Evolutionary conservation across 2,329 filamentous ascomycete genomes (phyloP).

Genomic region (Coleophoma eucalyptorum): DNA sequence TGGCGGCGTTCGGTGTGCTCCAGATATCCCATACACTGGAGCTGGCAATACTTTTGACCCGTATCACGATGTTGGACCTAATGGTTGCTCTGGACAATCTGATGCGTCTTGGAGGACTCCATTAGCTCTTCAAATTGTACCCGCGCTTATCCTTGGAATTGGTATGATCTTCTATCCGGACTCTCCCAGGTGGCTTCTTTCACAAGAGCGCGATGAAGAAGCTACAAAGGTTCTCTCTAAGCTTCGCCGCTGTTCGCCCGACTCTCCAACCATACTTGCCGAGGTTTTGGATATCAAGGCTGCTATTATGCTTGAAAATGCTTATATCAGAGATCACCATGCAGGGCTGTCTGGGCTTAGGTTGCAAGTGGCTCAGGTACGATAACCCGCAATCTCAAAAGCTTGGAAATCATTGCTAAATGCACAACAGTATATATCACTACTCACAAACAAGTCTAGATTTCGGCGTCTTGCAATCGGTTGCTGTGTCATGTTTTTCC

Average conservation of each 20-base stretch:
- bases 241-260: slow-evolving; percentile 41
- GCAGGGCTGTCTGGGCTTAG: slow-evolving; percentile 24
- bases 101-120: slow-evolving; percentile 55
- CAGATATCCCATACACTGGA: slow-evolving; percentile 16
- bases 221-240: slow-evolving; percentile 44
- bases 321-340: slow-evolving; percentile 44
- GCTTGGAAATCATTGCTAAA: not conserved
- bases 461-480: slow-evolving; percentile 17
- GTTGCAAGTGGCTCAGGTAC: slow-evolving; percentile 8
- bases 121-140: slow-evolving; percentile 49
- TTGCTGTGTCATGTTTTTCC: slow-evolving; percentile 25
- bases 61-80: slow-evolving; percentile 13
- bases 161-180: slow-evolving; percentile 59
- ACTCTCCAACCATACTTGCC: slow-evolving; percentile 46
- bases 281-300: slow-evolving; percentile 59
- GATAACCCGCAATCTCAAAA: not conserved
- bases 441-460: slow-evolving; percentile 12
- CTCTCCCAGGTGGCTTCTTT: slow-evolving; percentile 52
- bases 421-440: slow-evolving; percentile 8
- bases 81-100: slow-evolving; percentile 16
- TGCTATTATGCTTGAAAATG: slow-evolving; percentile 53
- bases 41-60: slow-evolving; percentile 14
- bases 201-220: slow-evolving; percentile 51
- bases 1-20: slow-evolving; percentile 16
- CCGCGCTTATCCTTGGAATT: slow-evolving; percentile 47